phyloP scores from a whole-genome alignment of 1,284 basidiomycete genomes.

The Trichosporon coremiiforme region DNA sequence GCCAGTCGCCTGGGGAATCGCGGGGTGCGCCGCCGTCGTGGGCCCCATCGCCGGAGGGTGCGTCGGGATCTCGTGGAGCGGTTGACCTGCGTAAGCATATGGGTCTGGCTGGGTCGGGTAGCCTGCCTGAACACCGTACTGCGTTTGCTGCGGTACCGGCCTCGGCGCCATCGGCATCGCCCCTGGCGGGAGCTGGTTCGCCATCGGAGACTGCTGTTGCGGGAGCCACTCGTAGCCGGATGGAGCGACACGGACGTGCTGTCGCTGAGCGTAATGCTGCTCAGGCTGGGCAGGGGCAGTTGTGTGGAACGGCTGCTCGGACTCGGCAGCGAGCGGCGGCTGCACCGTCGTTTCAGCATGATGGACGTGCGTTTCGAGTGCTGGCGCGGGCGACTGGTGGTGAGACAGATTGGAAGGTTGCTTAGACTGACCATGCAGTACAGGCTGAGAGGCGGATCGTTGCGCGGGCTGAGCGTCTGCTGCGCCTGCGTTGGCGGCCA shows the following conservation, averaged over 20 bases:
- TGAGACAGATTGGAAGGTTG: slow-evolving; percentile 15
- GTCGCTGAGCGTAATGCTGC: neutral
- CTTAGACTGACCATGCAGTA: slow-evolving; percentile 16
- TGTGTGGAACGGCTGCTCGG: neutral
- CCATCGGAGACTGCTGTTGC: neutral
- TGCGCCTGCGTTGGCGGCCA: neutral
- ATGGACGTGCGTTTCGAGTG: neutral
- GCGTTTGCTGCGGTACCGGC: neutral
- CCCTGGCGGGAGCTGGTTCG: neutral
- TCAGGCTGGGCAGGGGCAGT: neutral
- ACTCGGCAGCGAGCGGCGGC: neutral
- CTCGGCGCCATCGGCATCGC: neutral
- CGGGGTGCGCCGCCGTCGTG: neutral
- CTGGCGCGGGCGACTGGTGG: neutral
- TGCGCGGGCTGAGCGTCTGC: neutral
- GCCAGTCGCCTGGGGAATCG: slow-evolving; percentile 3
- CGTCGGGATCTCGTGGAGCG: neutral
- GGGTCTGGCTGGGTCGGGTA: neutral
- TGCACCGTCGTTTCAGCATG: neutral
- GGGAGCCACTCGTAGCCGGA: neutral
- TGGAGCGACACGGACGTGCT: neutral
- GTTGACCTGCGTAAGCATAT: slow-evolving; percentile 10
- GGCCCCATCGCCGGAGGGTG: slow-evolving; percentile 5
- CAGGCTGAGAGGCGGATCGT: neutral
- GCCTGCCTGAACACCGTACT: neutral